Percentiles rank a stretch among this genome's conserved stretches.
Evolutionary conservation across 768 basidiomycete genomes (phyloP).

Genomic region (Lactifluus rugatus): DNA sequence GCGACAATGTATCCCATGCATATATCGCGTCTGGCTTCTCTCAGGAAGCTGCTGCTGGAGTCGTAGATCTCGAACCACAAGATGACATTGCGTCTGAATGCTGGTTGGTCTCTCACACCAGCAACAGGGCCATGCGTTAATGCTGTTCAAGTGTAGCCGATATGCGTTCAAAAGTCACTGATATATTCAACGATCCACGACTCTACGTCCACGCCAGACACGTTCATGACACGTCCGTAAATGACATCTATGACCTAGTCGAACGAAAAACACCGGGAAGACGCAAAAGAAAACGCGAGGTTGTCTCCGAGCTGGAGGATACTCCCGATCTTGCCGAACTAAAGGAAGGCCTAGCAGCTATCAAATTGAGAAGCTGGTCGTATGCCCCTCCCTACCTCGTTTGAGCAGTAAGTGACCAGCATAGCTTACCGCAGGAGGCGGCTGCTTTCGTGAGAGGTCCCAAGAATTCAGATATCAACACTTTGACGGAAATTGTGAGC

Average conservation of each 20-base stretch:
- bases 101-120: slow-evolving; percentile 23
- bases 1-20: slow-evolving; percentile 1
- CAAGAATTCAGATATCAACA: slow-evolving; percentile 59
- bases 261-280: slow-evolving; percentile 25
- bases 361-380: slow-evolving; percentile 54
- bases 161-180: slow-evolving; percentile 34
- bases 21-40: background rate
- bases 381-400: slow-evolving; percentile 27
- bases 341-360: slow-evolving; percentile 40
- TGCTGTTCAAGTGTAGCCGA: slow-evolving; percentile 39
- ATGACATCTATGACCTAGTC: slow-evolving; percentile 28
- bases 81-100: slow-evolving; percentile 27
- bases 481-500: slow-evolving; percentile 35
- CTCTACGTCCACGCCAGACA: slow-evolving; percentile 48
- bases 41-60: slow-evolving; percentile 5
- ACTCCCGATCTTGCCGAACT: slow-evolving; percentile 39
- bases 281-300: slow-evolving; percentile 31
- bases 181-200: slow-evolving; percentile 44
- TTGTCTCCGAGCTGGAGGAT: slow-evolving; percentile 30
- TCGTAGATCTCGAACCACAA: background rate
- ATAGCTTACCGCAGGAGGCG: slow-evolving; percentile 43
- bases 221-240: slow-evolving; percentile 41
- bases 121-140: slow-evolving; percentile 1
- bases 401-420: slow-evolving; percentile 4
- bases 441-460: slow-evolving; percentile 54